phyloP scores from a whole-genome alignment of 1,284 basidiomycete genomes.

The Rhodotorula sp. region DNA sequence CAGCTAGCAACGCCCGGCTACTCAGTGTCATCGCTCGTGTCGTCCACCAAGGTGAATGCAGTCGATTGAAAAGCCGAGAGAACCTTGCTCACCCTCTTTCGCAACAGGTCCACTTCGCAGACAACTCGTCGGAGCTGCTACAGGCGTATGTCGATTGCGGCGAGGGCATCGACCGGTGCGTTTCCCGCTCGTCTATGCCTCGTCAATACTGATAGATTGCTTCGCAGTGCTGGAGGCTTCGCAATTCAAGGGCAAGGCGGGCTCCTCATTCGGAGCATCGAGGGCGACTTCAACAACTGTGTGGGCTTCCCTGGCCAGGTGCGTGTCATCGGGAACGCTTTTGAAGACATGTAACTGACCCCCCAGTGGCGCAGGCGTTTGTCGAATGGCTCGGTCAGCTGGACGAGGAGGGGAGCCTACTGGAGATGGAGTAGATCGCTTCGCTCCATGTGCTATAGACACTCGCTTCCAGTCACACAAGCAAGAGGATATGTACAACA shows the following conservation, averaged over 20 bases:
- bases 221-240: slow-evolving; percentile 75
- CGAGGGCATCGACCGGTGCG: slow-evolving; percentile 76
- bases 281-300: slow-evolving; percentile 90
- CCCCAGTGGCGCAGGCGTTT: slow-evolving; percentile 49
- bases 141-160: slow-evolving; percentile 83
- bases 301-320: slow-evolving; percentile 82
- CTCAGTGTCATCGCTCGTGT: slow-evolving; percentile 19
- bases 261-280: slow-evolving; percentile 75
- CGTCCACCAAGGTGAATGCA: background rate
- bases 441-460: background rate
- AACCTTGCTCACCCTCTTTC: background rate
- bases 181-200: background rate
- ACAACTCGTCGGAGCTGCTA: slow-evolving; percentile 57
- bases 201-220: too few species aligned
- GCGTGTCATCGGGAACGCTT: slow-evolving; percentile 49
- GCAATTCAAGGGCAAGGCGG: slow-evolving; percentile 89
- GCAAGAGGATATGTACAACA: background rate
- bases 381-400: slow-evolving; percentile 67
- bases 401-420: slow-evolving; percentile 60
- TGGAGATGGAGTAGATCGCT: slow-evolving; percentile 29
- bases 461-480: background rate
- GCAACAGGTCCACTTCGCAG: slow-evolving; percentile 49
- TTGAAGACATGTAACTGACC: background rate
- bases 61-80: too few species aligned
- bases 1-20: slow-evolving; percentile 39